Base-by-base conservation (phyloP, 257 asterid genomes). In the Marsdenia floribunda region DNA sequence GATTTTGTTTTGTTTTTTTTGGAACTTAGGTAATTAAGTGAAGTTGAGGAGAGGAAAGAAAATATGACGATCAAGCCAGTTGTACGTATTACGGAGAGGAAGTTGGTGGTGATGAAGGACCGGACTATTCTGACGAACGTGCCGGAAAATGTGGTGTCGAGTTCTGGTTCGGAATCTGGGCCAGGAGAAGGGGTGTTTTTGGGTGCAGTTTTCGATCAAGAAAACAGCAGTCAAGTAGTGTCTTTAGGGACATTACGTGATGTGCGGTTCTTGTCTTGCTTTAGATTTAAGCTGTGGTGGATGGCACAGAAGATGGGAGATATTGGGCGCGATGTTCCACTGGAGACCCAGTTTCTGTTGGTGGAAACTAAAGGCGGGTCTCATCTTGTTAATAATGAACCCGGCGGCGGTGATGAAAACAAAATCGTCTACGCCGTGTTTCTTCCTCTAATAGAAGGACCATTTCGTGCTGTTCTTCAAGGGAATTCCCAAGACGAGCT, bases 231-330 rank as follows among this genome's bases (percentile, higher is more conserved):
- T 52, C 87, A 85, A 9, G 84, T 85, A 16, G 77, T 80, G 37
- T 47, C 89, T 14, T 72, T 85, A 0, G 89, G 89, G 37, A 78
- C 74, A 59, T 75, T 85, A 47, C 77, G 74, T 13, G 94, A 87
- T 33, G 91, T 88, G 7, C 86, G 88, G 16, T 92, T 92, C 88
- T 77, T 92, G 55, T 85, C 98, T 4, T 89, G 98, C 75, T 92
- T 92, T 74, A 76, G 98, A 83, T 92, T 92, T 76, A 92, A 90
- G 71, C 60, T 92, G 8, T 92, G 98, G 98, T 92, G 98, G 98
- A 92, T 92, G 98, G 88, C 98, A 1, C 98, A 92, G 72, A 88
- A 79, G 71, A 92, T 92, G 98, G 98, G 98, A 13, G 90, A 86
- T 35, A 78, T 69, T 47, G 98, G 97, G 21, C 74, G 96, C 21